These are phyloP conservation scores for Dictyostelium firmibasis DNA, from an alignment of 78 protist species.

Conservation along the genomic window DNA sequence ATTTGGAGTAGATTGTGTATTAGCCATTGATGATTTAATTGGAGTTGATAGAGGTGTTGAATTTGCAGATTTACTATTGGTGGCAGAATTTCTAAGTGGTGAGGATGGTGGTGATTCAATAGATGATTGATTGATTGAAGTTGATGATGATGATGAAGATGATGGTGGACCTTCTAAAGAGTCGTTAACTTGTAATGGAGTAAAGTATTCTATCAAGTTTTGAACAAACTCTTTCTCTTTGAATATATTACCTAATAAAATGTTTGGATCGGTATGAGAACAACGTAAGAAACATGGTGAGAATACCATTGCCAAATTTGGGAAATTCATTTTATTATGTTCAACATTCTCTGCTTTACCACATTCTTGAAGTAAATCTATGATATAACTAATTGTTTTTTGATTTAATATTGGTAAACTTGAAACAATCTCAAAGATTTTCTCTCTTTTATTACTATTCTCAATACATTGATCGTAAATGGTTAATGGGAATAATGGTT, in stretches of 20 bases:
- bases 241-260: constrained; percentile 15
- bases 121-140: not conserved
- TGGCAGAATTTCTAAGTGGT: not conserved
- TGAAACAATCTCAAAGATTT: not conserved
- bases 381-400: not conserved
- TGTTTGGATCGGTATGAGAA: constrained; percentile 28
- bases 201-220: not conserved
- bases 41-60: not conserved
- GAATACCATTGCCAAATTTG: constrained; percentile 50
- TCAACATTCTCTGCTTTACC: constrained; percentile 38
- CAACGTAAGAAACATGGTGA: constrained; percentile 50
- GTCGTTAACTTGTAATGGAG: constrained; percentile 15
- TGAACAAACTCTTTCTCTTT: constrained; percentile 48
- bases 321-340: constrained; percentile 4
- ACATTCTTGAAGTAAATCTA: constrained; percentile 15
- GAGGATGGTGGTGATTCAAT: not conserved
- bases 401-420: constrained; percentile 22
- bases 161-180: not conserved
- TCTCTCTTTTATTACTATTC: not conserved
- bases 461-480: constrained; percentile 17
- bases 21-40: not conserved
- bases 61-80: not conserved
- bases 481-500: constrained; percentile 12
- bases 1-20: not conserved
- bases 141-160: not conserved